phyloP scores from a whole-genome alignment of 805 yeast genomes.

The Starmerella bombi region DNA sequence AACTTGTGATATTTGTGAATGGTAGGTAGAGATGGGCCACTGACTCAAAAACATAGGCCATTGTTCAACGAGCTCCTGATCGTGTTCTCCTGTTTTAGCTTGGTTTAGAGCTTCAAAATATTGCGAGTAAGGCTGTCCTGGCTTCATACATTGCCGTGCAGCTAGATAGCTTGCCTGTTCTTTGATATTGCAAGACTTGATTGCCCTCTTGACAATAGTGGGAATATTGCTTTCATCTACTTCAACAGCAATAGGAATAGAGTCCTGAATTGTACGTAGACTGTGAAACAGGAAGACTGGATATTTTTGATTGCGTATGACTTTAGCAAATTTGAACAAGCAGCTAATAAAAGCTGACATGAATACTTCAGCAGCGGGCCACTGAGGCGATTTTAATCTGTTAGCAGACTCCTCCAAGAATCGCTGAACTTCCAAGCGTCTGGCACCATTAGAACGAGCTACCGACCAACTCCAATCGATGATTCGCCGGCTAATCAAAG shows the following conservation, averaged over 20 bases:
- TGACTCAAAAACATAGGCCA: conserved; percentile 4
- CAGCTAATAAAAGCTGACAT: conserved; percentile 6
- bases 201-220: neutral
- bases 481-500: conserved; percentile 10
- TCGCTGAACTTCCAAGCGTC: neutral
- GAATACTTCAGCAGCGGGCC: conserved; percentile 14
- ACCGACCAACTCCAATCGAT: conserved; percentile 6
- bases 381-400: conserved; percentile 3
- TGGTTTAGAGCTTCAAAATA: conserved; percentile 1
- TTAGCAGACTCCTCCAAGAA: conserved; percentile 2
- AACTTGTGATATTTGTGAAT: conserved; percentile 3
- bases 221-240: neutral
- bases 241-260: neutral
- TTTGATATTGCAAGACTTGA: neutral
- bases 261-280: conserved; percentile 3
- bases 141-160: conserved; percentile 5
- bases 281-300: conserved; percentile 6
- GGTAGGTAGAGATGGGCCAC: conserved; percentile 4
- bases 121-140: conserved; percentile 9
- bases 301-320: conserved; percentile 5
- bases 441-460: neutral
- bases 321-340: conserved; percentile 4
- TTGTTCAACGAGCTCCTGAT: neutral
- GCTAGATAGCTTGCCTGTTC: conserved; percentile 11
- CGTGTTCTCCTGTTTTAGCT: neutral